Conservation (phyloP, 345 rosid genomes). For the Schrenkiella parvula region DNA sequence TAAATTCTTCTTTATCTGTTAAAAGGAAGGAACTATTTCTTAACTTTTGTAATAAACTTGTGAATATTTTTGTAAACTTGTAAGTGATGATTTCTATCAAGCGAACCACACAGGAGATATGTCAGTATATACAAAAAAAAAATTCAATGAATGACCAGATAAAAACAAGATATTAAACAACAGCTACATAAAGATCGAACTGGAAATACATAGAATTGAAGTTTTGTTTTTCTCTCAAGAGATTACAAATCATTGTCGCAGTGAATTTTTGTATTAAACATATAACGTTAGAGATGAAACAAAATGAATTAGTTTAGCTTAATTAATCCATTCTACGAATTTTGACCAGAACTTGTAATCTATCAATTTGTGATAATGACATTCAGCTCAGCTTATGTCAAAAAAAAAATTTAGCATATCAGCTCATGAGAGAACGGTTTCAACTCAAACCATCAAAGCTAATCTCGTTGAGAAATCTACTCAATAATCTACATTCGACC, state of each 20-base stretch:
- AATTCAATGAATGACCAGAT: not conserved
- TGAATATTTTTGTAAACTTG: conserved; percentile 18
- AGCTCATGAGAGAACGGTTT: too few relatives aligned
- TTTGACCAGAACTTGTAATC: too few relatives aligned
- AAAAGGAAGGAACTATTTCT: not conserved
- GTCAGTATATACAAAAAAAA: not conserved
- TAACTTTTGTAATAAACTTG: conserved; percentile 25
- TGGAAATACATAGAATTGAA: not conserved
- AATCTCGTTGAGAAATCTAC: too few relatives aligned
- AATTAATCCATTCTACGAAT: too few relatives aligned
- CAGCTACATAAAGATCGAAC: not conserved
- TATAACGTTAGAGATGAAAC: too few relatives aligned
- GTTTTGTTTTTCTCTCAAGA: not conserved
- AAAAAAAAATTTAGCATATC: too few relatives aligned
- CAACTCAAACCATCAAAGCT: too few relatives aligned
- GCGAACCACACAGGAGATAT: not conserved
- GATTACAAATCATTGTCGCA: not conserved
- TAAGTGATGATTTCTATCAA: not conserved
- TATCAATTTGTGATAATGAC: too few relatives aligned
- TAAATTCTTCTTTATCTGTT: not conserved
- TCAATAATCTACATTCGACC: not conserved
- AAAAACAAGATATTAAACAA: not conserved
- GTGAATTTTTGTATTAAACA: too few relatives aligned
- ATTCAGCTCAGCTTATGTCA: too few relatives aligned
- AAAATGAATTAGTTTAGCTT: too few relatives aligned